These are phyloP conservation scores for Metschnikowia noctiluminum DNA, from an alignment of 805 yeast species.

Conservation along the genomic window DNA sequence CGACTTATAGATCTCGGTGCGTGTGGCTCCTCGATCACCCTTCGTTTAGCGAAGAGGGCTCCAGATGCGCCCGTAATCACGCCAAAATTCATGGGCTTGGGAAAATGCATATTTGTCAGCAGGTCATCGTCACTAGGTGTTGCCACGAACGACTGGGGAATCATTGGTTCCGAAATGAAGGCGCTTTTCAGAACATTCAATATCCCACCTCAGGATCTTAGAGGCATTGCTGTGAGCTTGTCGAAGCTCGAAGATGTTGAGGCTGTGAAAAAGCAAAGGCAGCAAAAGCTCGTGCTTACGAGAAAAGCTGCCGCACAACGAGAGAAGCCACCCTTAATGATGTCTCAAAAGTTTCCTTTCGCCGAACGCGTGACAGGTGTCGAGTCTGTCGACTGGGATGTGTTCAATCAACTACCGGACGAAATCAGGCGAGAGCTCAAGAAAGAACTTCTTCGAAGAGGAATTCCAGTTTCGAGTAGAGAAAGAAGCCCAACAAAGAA, in stretches of 20 bases:
- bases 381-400: conserved; percentile 60
- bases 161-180: conserved; percentile 58
- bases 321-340: background rate
- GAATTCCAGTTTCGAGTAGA: conserved; percentile 21
- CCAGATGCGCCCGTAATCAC: conserved; percentile 70
- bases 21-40: conserved; percentile 54
- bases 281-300: conserved; percentile 13
- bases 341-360: conserved; percentile 13
- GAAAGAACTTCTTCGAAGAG: conserved; percentile 48
- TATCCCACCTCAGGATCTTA: conserved; percentile 61
- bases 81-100: conserved; percentile 81
- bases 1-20: conserved; percentile 48
- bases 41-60: conserved; percentile 65
- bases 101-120: conserved; percentile 63
- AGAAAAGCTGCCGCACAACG: background rate
- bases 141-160: conserved; percentile 57
- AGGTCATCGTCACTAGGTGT: conserved; percentile 59
- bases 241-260: conserved; percentile 49
- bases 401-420: conserved; percentile 60
- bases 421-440: conserved; percentile 63
- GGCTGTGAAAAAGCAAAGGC: conserved; percentile 13
- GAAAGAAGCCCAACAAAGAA: conserved; percentile 10
- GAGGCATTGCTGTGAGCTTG: conserved; percentile 78
- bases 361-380: conserved; percentile 14
- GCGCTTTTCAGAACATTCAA: conserved; percentile 52